Conservation (phyloP, 345 rosid genomes). For the Aegle marmelos region DNA sequence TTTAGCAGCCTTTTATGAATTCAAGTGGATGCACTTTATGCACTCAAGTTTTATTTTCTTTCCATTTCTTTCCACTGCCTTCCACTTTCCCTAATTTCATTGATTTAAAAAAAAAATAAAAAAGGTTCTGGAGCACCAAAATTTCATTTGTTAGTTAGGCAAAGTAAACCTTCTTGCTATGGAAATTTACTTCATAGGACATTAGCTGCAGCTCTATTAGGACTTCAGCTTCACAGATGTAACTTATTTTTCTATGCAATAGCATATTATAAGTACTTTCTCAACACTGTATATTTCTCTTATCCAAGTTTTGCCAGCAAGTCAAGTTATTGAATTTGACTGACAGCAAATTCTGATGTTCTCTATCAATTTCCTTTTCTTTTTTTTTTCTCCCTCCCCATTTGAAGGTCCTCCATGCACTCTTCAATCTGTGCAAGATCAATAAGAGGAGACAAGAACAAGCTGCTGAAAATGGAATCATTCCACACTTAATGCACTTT, state of each 20-base stretch:
- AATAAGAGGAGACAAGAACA: conserved; percentile 99
- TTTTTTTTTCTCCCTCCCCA: not conserved
- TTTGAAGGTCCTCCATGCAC: conserved; percentile 87
- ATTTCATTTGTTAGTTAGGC: not conserved
- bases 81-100: not conserved
- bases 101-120: not conserved
- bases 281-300: not conserved
- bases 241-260: not conserved
- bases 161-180: not conserved
- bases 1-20: not conserved
- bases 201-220: not conserved
- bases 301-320: not conserved
- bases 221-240: not conserved
- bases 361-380: not conserved
- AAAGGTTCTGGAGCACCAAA: not conserved
- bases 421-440: conserved; percentile 97
- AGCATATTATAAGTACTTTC: not conserved
- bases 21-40: not conserved
- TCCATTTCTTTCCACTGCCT: not conserved
- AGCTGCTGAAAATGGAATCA: conserved; percentile 99
- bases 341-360: conserved; percentile 4
- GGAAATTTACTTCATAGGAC: not conserved
- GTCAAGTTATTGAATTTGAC: not conserved
- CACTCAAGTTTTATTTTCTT: not conserved
- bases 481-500: conserved; percentile 92